Base-by-base conservation (phyloP, 495 filamentous ascomycete species). In the Geoglossum glabrum region DNA sequence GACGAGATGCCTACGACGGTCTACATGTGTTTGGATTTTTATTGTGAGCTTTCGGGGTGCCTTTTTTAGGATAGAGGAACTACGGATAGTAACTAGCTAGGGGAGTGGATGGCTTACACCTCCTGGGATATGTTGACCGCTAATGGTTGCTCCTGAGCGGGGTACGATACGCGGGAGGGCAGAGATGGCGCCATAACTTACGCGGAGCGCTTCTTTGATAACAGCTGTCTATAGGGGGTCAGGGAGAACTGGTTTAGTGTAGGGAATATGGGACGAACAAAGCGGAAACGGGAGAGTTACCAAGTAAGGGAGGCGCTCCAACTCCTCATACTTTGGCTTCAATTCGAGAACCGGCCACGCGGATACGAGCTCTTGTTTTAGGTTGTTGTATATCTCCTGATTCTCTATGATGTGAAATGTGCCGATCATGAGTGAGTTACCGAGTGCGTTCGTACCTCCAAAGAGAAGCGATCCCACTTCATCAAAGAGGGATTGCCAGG, bases 401-500 rank as follows among this genome's bases (percentile, higher is more conserved):
- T 65, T 60, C 8, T 62, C 60, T 0, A 73, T 52, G 11, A 75
- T 36, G 49, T 73, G 59, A 57, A 62, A 74, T 8, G 61, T 57
- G 1, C 65, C 69, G 1, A 65, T 51, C 4, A 65, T 63, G 23
- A 74, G 60, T 3, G 73, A 63, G 27, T 64, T 63, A 5, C 59
- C 68, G 11, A 69, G 66, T 11, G 73, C 74, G 55, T 73, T 65
- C 6, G 66, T 64, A 6, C 74, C 74, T 2, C 68, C 73, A 59
- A 72, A 71, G 21, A 75, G 54, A 46, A 74, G 56, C 0, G 66
- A 59, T 54, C 67, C 57, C 0, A 61, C 73, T 31, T 74, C 70
- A 8, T 73, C 65, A 64, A 61, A 1, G 58, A 15, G 61, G 61
- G n/a, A n/a, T 1, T 65, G 57, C 0, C 58, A 56, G 30, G 69